A percentile compares a stretch with the other conserved stretches of the same genome.
Conservation (phyloP, 2,329 filamentous ascomycete genomes). For the Aspergillus awamori region DNA sequence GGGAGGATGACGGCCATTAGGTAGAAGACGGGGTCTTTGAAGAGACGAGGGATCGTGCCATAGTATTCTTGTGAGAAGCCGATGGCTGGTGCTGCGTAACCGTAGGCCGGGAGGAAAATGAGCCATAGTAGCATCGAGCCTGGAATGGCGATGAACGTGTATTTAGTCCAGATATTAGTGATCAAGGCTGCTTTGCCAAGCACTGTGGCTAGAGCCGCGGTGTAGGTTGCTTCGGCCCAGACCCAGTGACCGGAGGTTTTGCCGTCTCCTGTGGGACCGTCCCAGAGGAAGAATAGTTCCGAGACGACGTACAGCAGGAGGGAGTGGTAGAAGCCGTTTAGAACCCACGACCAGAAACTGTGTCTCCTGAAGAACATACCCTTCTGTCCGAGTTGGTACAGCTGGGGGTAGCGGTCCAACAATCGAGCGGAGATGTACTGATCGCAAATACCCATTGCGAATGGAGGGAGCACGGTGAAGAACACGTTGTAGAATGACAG, state of each 20-base stretch:
- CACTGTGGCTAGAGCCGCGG: slow-evolving; percentile 87
- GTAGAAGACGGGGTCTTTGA: slow-evolving; percentile 85
- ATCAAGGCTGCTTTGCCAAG: slow-evolving; percentile 92
- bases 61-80: slow-evolving; percentile 81
- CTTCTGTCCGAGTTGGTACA: slow-evolving; percentile 90
- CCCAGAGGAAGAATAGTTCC: slow-evolving; percentile 77
- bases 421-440: slow-evolving; percentile 95
- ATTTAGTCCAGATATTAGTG: slow-evolving; percentile 99
- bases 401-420: slow-evolving; percentile 91
- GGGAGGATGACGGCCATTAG: slow-evolving; percentile 82
- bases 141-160: slow-evolving; percentile 91
- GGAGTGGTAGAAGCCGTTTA: slow-evolving; percentile 94
- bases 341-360: slow-evolving; percentile 90
- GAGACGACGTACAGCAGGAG: slow-evolving; percentile 86
- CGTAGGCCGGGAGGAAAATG: slow-evolving; percentile 85
- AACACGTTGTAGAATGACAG: slow-evolving; percentile 99
- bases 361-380: slow-evolving; percentile 92
- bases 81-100: slow-evolving; percentile 78
- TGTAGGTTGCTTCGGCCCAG: slow-evolving; percentile 95
- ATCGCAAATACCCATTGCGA: slow-evolving; percentile 94
- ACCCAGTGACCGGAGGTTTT: slow-evolving; percentile 92
- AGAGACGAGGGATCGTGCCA: slow-evolving; percentile 79
- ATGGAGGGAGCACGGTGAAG: slow-evolving; percentile 90
- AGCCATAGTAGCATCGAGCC: slow-evolving; percentile 92
- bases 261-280: slow-evolving; percentile 77